These are phyloP conservation scores for Isoetes taiwanensis DNA, from an alignment of 75 land plant species.

Conservation along the genomic window DNA sequence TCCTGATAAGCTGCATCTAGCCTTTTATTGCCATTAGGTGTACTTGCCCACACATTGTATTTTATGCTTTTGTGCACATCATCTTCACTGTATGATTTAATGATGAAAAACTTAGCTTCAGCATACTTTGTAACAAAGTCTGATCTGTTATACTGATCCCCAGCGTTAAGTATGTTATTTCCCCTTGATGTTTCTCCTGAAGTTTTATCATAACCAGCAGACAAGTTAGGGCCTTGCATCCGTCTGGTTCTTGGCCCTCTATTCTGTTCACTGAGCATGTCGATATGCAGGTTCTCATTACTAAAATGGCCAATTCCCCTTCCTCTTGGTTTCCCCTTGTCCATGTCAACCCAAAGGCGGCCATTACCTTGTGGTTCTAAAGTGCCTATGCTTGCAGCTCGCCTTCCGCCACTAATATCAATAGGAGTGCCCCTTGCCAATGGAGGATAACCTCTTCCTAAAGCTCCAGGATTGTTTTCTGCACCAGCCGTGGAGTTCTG, in stretches of 20 bases:
- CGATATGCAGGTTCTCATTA: background rate
- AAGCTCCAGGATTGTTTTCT: background rate
- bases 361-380: too few relatives aligned
- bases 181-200: background rate
- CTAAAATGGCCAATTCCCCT: background rate
- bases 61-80: slow-evolving; percentile 8
- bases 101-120: background rate
- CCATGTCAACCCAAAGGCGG: too few relatives aligned
- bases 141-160: background rate
- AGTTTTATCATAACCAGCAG: too few relatives aligned
- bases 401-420: background rate
- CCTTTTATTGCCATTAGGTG: slow-evolving; percentile 3
- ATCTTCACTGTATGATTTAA: slow-evolving; percentile 4
- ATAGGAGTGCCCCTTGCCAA: background rate
- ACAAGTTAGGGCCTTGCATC: background rate
- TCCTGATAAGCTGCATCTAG: slow-evolving; percentile 1
- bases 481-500: too few relatives aligned
- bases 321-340: background rate
- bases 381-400: background rate
- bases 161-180: background rate
- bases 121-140: background rate
- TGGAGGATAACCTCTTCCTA: slow-evolving; percentile 1
- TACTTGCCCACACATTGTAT: slow-evolving; percentile 7
- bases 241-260: background rate
- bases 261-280: background rate